Base-by-base conservation (phyloP, 2,329 filamentous ascomycete species). In the Clonostachys rhizophaga region DNA sequence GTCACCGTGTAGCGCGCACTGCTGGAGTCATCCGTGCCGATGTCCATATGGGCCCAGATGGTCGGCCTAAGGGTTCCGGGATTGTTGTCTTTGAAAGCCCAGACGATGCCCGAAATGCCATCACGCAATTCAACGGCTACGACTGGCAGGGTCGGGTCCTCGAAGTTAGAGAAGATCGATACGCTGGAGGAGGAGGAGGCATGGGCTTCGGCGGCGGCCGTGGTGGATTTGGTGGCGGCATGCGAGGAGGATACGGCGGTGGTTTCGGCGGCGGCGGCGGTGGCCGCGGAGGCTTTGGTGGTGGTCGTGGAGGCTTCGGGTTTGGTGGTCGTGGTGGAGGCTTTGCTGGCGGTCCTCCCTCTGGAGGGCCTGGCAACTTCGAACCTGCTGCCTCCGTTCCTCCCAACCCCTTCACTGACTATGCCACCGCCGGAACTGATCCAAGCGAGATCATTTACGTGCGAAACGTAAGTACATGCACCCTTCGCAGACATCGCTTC, bases 101-200 rank as follows among this genome's bases (percentile, higher is more conserved):
- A 2, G 91, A 97, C 49, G 94, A 99, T 69, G 92, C 94, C 40
- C 89, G 91, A 55, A 96, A 91, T 62, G 94, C 94, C 18, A 99
- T 99, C 55, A 85, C 91, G 62, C 91, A 96, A 57, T 99, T 97
- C 77, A 96, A 97, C 64, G 94, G 94, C 49, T 97, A 96, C 65
- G 94, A 99, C 54, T 99, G 94, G 94, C 92, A 97, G 67, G 94
- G 94, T 11, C 87, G 94, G 49, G 74, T 85, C 45, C 82, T 99
- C 44, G 94, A 99, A 67, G 94, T 99, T 53, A 91, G 94, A 52
- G 92, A 97, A 69, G 94, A 99, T 63, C 87, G 94, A 49, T 99
- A 91, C 64, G 94, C 94, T 50, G 18, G 18, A 18, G 18, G 18
- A 18, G 18, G 83, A 50, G 18, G 83, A 50, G 68, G 57, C 64